Conservation (phyloP, 176 grass and related monocot genomes). For the Oryza officinalis region DNA sequence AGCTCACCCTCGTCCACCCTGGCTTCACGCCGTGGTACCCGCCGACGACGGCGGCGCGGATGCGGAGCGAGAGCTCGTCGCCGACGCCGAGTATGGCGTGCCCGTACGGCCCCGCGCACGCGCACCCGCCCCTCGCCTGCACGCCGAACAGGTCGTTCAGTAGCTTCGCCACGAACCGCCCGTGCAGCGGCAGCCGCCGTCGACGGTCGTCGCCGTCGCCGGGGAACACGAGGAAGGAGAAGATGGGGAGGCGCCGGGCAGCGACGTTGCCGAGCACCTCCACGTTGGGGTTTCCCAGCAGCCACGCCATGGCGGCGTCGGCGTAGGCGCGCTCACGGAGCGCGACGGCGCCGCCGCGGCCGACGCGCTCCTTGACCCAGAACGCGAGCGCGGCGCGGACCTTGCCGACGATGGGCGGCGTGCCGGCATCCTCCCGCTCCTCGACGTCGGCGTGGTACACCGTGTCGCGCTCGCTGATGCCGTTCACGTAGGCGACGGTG, state of each 20-base stretch:
- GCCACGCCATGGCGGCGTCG: slow-evolving; percentile 46
- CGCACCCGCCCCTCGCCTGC: slow-evolving; percentile 80
- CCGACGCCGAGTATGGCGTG: slow-evolving; percentile 64
- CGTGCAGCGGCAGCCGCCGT: slow-evolving; percentile 50
- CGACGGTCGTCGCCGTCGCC: too few relatives aligned
- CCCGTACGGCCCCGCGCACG: slow-evolving; percentile 77
- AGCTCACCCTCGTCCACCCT: slow-evolving; percentile 83
- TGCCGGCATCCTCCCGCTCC: slow-evolving; percentile 77
- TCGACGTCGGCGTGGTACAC: slow-evolving; percentile 65
- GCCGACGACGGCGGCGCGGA: slow-evolving; percentile 50
- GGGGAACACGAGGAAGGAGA: slow-evolving; percentile 81
- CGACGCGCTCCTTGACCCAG: slow-evolving; percentile 80
- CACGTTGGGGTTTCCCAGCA: slow-evolving; percentile 43
- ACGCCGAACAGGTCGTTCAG: slow-evolving; percentile 88
- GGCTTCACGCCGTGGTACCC: slow-evolving; percentile 82
- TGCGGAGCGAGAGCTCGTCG: slow-evolving; percentile 54
- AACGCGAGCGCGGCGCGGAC: slow-evolving; percentile 68
- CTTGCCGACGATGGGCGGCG: slow-evolving; percentile 74
- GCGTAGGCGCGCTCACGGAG: slow-evolving; percentile 42
- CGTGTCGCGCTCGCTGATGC: slow-evolving; percentile 56
- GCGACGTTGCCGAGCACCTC: slow-evolving; percentile 54
- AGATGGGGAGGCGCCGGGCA: slow-evolving; percentile 60
- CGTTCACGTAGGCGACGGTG: slow-evolving; percentile 78
- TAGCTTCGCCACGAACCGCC: slow-evolving; percentile 73
- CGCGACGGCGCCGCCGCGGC: slow-evolving; percentile 24